Conservation (phyloP, 2,329 filamentous ascomycete genomes). For the Penicillium sp. region DNA sequence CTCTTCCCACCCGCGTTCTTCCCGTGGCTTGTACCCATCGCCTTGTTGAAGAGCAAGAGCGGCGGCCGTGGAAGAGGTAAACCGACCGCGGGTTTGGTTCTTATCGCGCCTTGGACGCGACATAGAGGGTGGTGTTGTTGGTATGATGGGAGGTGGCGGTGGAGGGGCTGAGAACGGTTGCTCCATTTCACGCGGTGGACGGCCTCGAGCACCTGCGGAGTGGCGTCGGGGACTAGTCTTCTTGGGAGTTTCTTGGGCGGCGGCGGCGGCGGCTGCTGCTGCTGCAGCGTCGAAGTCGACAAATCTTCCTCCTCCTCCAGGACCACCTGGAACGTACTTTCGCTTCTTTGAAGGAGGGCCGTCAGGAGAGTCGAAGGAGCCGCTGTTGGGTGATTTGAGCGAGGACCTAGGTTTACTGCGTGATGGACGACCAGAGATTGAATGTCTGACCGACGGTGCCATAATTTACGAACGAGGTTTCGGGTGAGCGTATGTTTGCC, state of each 20-base stretch:
- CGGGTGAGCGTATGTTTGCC: slow-evolving; percentile 14
- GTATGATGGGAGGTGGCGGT: slow-evolving; percentile 27
- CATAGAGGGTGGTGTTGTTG: slow-evolving; percentile 39
- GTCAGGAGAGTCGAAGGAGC: slow-evolving; percentile 28
- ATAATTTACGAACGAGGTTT: slow-evolving; percentile 21
- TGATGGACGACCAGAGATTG: slow-evolving; percentile 26
- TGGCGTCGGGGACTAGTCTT: slow-evolving; percentile 42
- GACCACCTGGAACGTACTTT: slow-evolving; percentile 80
- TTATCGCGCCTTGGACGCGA: slow-evolving; percentile 42
- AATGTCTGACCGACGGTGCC: slow-evolving; percentile 32
- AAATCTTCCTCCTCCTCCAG: slow-evolving; percentile 81
- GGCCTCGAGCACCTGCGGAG: slow-evolving; percentile 50
- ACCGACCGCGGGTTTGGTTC: slow-evolving; percentile 59
- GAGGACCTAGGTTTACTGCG: slow-evolving; percentile 32
- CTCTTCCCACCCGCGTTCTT: slow-evolving; percentile 96
- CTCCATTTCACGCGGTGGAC: slow-evolving; percentile 49
- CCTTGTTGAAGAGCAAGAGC: slow-evolving; percentile 85
- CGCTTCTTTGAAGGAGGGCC: slow-evolving; percentile 69
- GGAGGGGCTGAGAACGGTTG: slow-evolving; percentile 26
- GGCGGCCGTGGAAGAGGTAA: slow-evolving; percentile 78
- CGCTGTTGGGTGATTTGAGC: slow-evolving; percentile 30
- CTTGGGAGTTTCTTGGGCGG: slow-evolving; percentile 35
- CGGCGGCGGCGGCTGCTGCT: slow-evolving; percentile 65
- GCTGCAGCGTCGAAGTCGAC: slow-evolving; percentile 60
- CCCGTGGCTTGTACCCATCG: slow-evolving; percentile 94